phyloP scores from a whole-genome alignment of 208 protist genomes.

The Tetramitus jugosus region DNA sequence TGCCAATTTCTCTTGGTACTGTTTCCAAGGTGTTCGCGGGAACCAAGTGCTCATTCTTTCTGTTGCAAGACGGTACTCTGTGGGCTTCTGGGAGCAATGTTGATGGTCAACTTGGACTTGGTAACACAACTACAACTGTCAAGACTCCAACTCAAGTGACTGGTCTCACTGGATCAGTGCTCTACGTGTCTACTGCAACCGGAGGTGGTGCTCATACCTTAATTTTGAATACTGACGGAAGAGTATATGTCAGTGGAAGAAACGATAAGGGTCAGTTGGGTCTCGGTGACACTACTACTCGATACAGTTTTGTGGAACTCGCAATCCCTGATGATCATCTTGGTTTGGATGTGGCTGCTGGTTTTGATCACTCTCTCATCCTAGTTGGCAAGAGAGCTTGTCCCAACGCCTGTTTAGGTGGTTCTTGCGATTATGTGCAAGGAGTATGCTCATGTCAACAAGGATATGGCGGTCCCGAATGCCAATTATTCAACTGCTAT shows the following conservation, averaged over 20 bases:
- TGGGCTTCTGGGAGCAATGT: no score
- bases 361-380: neutral
- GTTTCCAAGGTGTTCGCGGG: no score
- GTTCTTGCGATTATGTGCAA: neutral
- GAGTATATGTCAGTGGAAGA: neutral
- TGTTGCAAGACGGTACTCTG: no score
- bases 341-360: neutral
- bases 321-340: neutral
- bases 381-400: neutral
- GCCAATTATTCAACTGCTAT: neutral
- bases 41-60: no score
- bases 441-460: neutral
- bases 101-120: no score
- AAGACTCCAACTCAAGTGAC: no score
- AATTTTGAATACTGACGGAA: neutral
- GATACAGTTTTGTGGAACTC: neutral
- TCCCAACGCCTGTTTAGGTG: neutral
- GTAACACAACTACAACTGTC: no score
- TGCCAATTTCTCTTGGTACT: no score
- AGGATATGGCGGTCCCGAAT: neutral
- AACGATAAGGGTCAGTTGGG: constrained; percentile 1
- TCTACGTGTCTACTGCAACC: neutral
- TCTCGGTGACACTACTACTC: neutral
- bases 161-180: neutral
- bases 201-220: neutral